These are phyloP conservation scores for Medicago truncatula DNA, from an alignment of 306 rosid species.

Conservation along the genomic window MtrunA17r5.0-ANR NC_053048.1:6176001-6176500, in stretches of 20 bases:
- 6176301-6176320: neutral
- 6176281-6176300: neutral
- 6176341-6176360: neutral
- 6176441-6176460: neutral
- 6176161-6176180: conserved; percentile 5
- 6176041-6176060: neutral
- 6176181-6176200: conserved; percentile 2
- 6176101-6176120: neutral
- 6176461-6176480: neutral
- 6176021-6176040: conserved; percentile 24
- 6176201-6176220: neutral
- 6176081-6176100: neutral
- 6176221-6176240: neutral
- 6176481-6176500: neutral
- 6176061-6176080: conserved; percentile 11
- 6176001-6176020: neutral
- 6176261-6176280: neutral
- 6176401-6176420: too few relatives aligned
- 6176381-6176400: too few relatives aligned
- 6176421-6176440: neutral
- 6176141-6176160: conserved; percentile 15
- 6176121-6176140: neutral
- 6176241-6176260: neutral
- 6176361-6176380: neutral
- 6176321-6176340: neutral